Base-by-base conservation (phyloP, 257 asterid species). In the Ballota nigra region DNA sequence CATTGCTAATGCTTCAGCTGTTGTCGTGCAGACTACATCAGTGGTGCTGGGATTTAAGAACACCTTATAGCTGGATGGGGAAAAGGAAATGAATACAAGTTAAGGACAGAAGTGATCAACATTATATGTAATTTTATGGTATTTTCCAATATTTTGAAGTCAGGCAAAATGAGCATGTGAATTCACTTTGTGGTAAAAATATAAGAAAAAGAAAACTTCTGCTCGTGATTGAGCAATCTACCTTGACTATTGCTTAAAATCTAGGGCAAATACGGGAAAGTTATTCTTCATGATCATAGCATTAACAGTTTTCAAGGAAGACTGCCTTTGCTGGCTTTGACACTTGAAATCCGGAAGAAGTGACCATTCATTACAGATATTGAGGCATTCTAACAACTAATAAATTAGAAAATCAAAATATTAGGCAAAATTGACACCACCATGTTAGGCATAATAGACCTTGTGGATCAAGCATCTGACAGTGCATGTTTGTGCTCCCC, bases 1-100 rank as follows among this genome's bases (percentile, higher is more conserved):
- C 99, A 92, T 92, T 2, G 96, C 98, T 62, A 95, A 78, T 66
- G 98, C 98, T 85, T 92, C 98, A 31, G 99, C 98, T 41, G 98
- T 86, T 22, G 98, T 89, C 26, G 98, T 95, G 89, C 99, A 95
- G 77, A 95, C 97, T 40, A 95, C 99, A 55, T 95, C 99, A 0
- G 98, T 95, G 41, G 99, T 95, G 89, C 99, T 95, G 13, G 97
- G 98, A 71, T 95, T 95, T 78, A 95, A 20, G 82, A 92, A 91
- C 79, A 95, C 97, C 84, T 79, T 95, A 45, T 89, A 92, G 79
- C 99, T 95, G 90, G 74, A 82, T 63, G 34, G 56, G n/a, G 34
- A 62, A 66, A 31, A 3, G 13, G 12, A 24, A 11, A 57, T 56
- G 26, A 13, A 57, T 7, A 24, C 36, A 57, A 53, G 24, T 16